Evolutionary conservation across 495 filamentous ascomycete genomes (phyloP), one percentile per base, ranked within the genome.

Genomic region (Daldinia vernicosa): DNA sequence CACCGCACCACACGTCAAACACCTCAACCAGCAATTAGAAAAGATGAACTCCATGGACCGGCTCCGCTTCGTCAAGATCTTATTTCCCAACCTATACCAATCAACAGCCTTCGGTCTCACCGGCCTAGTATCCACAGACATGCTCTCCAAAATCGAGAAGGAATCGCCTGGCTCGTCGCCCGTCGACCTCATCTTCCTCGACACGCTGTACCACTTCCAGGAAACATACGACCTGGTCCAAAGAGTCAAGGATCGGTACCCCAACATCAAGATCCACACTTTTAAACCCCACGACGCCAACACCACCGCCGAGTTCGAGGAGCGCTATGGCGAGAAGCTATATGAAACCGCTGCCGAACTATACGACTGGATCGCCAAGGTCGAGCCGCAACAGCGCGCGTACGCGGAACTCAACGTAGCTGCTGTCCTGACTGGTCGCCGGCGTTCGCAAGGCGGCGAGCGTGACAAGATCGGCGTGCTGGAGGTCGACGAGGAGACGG

Each of bases 321-420:
- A 85, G 58, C 89, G 88, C 75, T 91, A 97, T 76, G 95, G 96
- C 76, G 83, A 90, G 76, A 89, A 87, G 56, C 84, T 99, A 14
- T 99, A 94, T 91, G 91, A 97, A 76, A 87, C 84, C 9, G 91
- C 95, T 62, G 86, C 93, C 43, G 91, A 97, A 74, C 86, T 93
- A 43, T 99, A 99, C 82, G 95, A 99, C 86, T 99, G 91, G 87
- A 84, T 94, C 55, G 95, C 94, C 80, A 99, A 99, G 82, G 95
- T 98, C 19, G 95, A 99, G 84, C 96, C 95, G 14, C 92, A 92
- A 56, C 92, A 98, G 81, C 91, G 95, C 54, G 93, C 95, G 12
- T 99, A 98, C 80, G 81, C 88, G 5, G 92, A 97, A 52, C 85
- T 98, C 37, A 88, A 92, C 65, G 95, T 98, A 32, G 91, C 93